These are phyloP conservation scores for Cladosporium sp. DNA, from an alignment of 2,329 filamentous ascomycete species.

Conservation along the genomic window DNA sequence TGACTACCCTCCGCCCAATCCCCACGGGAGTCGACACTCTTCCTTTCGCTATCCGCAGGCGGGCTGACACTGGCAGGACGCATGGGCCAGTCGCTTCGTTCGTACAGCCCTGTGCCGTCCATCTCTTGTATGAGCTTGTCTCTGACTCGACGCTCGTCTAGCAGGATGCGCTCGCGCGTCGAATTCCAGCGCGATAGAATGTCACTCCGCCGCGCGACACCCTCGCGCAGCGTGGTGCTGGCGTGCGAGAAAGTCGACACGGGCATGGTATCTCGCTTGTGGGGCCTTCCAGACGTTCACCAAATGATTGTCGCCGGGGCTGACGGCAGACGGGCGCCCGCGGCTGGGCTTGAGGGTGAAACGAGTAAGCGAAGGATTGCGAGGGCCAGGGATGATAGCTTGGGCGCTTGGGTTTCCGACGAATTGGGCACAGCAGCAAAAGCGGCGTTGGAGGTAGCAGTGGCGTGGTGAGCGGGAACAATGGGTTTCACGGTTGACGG, in stretches of 20 bases:
- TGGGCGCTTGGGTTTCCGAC: too few species aligned
- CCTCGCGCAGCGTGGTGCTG: constrained; percentile 16
- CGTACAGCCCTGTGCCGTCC: constrained; percentile 26
- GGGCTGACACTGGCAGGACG: constrained; percentile 15
- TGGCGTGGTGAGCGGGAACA: too few species aligned
- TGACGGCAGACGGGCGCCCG: constrained; percentile 1
- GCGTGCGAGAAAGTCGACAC: constrained; percentile 25
- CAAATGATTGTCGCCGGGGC: constrained; percentile 7
- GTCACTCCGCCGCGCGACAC: constrained; percentile 9
- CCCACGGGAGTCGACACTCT: not conserved
- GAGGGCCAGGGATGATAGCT: too few species aligned
- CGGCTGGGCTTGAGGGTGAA: not conserved
- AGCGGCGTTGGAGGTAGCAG: too few species aligned
- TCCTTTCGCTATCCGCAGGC: constrained; percentile 1
- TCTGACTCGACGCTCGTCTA: constrained; percentile 24
- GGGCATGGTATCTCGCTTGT: constrained; percentile 18
- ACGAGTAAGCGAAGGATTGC: constrained; percentile 2
- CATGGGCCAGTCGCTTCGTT: constrained; percentile 28
- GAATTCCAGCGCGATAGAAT: constrained; percentile 25
- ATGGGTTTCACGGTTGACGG: not conserved
- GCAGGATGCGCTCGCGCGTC: constrained; percentile 23
- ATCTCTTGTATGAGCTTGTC: constrained; percentile 25
- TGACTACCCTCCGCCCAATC: constrained; percentile 1
- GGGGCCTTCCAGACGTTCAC: not conserved
- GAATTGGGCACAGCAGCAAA: too few species aligned